Conservation (phyloP, 768 basidiomycete genomes). For the Pulveroboletus sp. region DNA sequence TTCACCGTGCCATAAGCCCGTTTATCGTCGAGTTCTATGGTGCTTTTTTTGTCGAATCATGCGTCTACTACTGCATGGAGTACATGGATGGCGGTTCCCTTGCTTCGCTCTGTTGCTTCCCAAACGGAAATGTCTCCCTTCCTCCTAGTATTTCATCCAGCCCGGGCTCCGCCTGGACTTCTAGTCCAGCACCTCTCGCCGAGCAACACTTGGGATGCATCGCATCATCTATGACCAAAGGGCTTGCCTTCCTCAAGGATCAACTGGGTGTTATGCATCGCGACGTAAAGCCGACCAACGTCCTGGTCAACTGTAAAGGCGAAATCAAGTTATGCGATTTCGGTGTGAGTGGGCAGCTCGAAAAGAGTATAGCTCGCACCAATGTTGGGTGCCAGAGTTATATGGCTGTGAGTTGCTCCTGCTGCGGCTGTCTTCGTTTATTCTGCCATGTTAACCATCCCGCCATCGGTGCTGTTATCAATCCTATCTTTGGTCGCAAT, state of each 20-base stretch:
- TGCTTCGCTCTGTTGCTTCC: conserved; percentile 64
- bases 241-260: conserved; percentile 94
- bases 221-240: conserved; percentile 76
- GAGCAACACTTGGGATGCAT: conserved; percentile 84
- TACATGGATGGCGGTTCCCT: conserved; percentile 99
- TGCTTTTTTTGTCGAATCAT: conserved; percentile 99
- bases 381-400: conserved; percentile 99
- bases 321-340: conserved; percentile 96
- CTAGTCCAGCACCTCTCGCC: conserved; percentile 38
- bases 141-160: conserved; percentile 30
- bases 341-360: conserved; percentile 97
- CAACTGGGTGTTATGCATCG: conserved; percentile 83
- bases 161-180: conserved; percentile 33
- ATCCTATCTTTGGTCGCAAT: background rate
- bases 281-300: conserved; percentile 91
- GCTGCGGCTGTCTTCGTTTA: background rate
- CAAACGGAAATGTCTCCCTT: conserved; percentile 31
- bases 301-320: conserved; percentile 84
- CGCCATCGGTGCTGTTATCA: background rate
- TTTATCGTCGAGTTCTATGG: conserved; percentile 99
- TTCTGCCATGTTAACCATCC: conserved; percentile 1
- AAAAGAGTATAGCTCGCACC: conserved; percentile 93
- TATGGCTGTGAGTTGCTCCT: conserved; percentile 75
- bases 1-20: conserved; percentile 87
- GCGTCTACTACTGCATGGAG: conserved; percentile 99